These are phyloP conservation scores for Pyricularia pennisetigena DNA, from an alignment of 2,329 filamentous ascomycete genomes.

Conservation along the genomic window DNA sequence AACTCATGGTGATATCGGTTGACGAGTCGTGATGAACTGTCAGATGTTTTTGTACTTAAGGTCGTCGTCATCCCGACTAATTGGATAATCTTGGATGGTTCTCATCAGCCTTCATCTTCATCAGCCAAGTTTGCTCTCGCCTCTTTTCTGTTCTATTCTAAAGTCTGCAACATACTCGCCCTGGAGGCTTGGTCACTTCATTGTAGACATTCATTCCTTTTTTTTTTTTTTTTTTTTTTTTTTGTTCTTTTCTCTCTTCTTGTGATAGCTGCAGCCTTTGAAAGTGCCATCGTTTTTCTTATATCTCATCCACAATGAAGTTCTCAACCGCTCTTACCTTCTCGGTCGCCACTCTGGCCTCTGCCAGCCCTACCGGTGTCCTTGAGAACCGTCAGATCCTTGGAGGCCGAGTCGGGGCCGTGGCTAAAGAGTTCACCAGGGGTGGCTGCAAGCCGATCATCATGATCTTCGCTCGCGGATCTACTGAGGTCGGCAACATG, in stretches of 20 bases:
- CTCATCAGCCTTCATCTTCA: not conserved
- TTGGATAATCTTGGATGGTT: not conserved
- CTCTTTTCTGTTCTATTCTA: not conserved
- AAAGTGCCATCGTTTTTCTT: not conserved
- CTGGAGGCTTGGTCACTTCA: not conserved
- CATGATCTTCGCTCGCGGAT: slow-evolving; percentile 5
- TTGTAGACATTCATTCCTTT: not conserved
- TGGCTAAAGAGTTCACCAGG: not conserved
- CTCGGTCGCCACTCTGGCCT: not conserved
- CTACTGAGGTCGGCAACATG: slow-evolving; percentile 6
- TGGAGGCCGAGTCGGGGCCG: not conserved
- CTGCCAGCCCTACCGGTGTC: not conserved
- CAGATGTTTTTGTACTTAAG: not conserved
- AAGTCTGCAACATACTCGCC: not conserved
- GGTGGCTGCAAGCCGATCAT: slow-evolving; percentile 6
- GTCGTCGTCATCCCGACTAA: not conserved
- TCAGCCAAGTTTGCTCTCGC: not conserved
- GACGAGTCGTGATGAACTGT: not conserved
- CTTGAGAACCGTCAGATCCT: not conserved
- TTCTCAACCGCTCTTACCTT: not conserved
- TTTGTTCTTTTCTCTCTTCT: too few species aligned
- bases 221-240: not conserved
- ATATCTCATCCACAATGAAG: not conserved
- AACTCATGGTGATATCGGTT: not conserved
- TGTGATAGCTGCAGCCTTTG: not conserved